These are phyloP conservation scores for Citrus sinensis DNA, from an alignment of 345 rosid species.

Conservation along the genomic window DVS_A1.0 CM039165.1:31015501-31016000, in stretches of 20 bases:
- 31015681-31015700: constrained; percentile 92
- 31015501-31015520: constrained; percentile 98
- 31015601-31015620: constrained; percentile 75
- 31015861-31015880: constrained; percentile 81
- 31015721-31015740: constrained; percentile 82
- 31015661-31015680: constrained; percentile 85
- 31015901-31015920: constrained; percentile 67
- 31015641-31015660: constrained; percentile 77
- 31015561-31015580: constrained; percentile 55
- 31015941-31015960: constrained; percentile 42
- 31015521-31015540: constrained; percentile 95
- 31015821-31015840: constrained; percentile 81
- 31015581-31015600: constrained; percentile 46
- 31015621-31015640: constrained; percentile 89
- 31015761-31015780: constrained; percentile 62
- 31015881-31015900: constrained; percentile 63
- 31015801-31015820: constrained; percentile 52
- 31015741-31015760: constrained; percentile 71
- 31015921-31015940: constrained; percentile 66
- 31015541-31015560: constrained; percentile 85
- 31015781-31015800: constrained; percentile 48
- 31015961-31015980: constrained; percentile 90
- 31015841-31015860: constrained; percentile 91
- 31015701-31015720: constrained; percentile 78
- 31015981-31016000: constrained; percentile 93